Conservation (phyloP, 176 grass and related monocot species). For the Pharus latifolius region DNA sequence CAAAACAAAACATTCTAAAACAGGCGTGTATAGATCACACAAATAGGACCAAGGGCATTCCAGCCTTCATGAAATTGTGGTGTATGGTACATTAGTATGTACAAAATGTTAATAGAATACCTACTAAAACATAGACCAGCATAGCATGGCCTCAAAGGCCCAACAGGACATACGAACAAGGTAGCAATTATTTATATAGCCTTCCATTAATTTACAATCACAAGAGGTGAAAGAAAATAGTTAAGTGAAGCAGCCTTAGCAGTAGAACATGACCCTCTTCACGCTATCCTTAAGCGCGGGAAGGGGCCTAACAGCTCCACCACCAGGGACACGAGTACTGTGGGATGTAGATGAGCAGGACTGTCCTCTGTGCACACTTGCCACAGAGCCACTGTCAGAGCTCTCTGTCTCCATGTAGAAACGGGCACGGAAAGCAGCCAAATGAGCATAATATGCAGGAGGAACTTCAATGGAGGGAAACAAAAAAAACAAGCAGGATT, state of each 20-base stretch:
- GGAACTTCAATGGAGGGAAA: slow-evolving; percentile 40
- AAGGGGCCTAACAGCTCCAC: slow-evolving; percentile 57
- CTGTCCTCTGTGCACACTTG: slow-evolving; percentile 14
- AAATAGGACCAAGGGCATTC: neutral
- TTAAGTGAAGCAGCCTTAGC: slow-evolving; percentile 17
- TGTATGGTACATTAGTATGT: neutral
- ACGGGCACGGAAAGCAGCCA: slow-evolving; percentile 74
- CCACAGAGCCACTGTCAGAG: slow-evolving; percentile 48
- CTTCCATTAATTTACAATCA: neutral
- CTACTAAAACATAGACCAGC: neutral
- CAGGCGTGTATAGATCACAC: neutral
- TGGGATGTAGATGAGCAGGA: slow-evolving; percentile 7
- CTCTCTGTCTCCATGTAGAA: slow-evolving; percentile 80
- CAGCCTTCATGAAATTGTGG: neutral
- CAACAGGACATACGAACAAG: neutral
- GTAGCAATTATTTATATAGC: neutral
- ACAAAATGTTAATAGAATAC: neutral
- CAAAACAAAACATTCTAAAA: neutral
- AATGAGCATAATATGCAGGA: slow-evolving; percentile 79
- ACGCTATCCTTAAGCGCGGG: slow-evolving; percentile 76
- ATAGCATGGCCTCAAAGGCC: neutral
- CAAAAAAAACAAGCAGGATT: neutral
- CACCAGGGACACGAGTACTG: slow-evolving; percentile 14
- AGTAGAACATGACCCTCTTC: slow-evolving; percentile 92
- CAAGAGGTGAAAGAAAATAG: neutral